Percentiles rank a stretch among this genome's conserved stretches.
Evolutionary conservation across 2,329 filamentous ascomycete species (phyloP).

Genomic region (Chlorencoelia australis): DNA sequence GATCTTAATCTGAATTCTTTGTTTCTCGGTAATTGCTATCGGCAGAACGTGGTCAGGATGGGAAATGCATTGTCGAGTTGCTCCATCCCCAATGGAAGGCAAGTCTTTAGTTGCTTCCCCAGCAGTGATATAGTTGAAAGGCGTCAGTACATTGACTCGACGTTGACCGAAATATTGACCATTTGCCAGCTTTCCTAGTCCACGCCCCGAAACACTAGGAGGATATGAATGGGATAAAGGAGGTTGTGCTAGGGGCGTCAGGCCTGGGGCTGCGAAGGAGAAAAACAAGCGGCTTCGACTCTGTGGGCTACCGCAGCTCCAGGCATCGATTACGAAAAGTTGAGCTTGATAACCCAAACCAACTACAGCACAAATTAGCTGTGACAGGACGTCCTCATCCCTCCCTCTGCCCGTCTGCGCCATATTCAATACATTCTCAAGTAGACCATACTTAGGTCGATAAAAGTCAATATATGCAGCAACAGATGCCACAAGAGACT

Average conservation of each 20-base stretch:
- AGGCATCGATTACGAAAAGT: slow-evolving; percentile 58
- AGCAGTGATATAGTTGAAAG: slow-evolving; percentile 49
- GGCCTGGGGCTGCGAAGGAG: slow-evolving; percentile 57
- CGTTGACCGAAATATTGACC: slow-evolving; percentile 49
- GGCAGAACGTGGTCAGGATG: slow-evolving; percentile 57
- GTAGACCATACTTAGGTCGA: slow-evolving; percentile 60
- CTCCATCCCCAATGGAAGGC: slow-evolving; percentile 50
- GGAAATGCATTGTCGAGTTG: slow-evolving; percentile 48
- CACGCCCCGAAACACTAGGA: slow-evolving; percentile 20
- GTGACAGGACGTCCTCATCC: slow-evolving; percentile 58
- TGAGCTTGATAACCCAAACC: slow-evolving; percentile 69
- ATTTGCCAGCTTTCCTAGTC: slow-evolving; percentile 50
- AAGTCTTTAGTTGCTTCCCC: slow-evolving; percentile 48
- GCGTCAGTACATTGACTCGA: slow-evolving; percentile 40
- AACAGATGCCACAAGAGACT: slow-evolving; percentile 68
- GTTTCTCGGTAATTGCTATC: slow-evolving; percentile 26
- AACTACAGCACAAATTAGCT: slow-evolving; percentile 62
- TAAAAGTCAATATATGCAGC: slow-evolving; percentile 66
- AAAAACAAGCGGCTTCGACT: slow-evolving; percentile 59
- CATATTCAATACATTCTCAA: slow-evolving; percentile 70
- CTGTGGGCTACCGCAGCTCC: slow-evolving; percentile 58
- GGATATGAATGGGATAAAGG: slow-evolving; percentile 54
- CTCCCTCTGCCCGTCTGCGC: slow-evolving; percentile 34
- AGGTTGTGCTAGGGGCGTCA: slow-evolving; percentile 45
- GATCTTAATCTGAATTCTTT: slow-evolving; percentile 34